Percentiles rank a stretch among this genome's conserved stretches.
phyloP scores from a whole-genome alignment of 345 rosid species.

The Cardamine occulta region DNA sequence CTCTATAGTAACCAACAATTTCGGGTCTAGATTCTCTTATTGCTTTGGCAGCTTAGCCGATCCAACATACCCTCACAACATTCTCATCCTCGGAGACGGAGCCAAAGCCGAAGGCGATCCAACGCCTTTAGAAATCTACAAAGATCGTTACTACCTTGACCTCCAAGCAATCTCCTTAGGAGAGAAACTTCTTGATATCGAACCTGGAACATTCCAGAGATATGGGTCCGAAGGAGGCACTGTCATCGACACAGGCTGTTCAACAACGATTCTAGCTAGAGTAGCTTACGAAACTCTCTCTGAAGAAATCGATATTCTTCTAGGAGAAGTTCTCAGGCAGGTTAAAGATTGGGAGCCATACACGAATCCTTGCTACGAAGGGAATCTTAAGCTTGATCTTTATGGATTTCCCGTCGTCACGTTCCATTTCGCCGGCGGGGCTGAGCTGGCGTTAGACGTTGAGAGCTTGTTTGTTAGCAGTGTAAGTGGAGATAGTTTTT shows the following conservation, averaged over 20 bases:
- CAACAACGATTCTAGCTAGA: constrained; percentile 32
- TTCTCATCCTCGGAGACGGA: constrained; percentile 34
- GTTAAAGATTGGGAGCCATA: constrained; percentile 30
- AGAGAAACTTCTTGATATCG: constrained; percentile 34
- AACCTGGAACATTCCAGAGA: constrained; percentile 35
- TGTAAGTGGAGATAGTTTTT: constrained; percentile 46
- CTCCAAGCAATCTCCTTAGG: constrained; percentile 43
- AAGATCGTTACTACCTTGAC: constrained; percentile 46
- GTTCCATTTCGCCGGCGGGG: constrained; percentile 55
- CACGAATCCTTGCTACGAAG: constrained; percentile 48
- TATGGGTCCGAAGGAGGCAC: constrained; percentile 35
- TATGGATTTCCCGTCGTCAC: constrained; percentile 54
- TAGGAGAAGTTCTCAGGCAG: constrained; percentile 26
- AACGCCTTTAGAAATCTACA: constrained; percentile 29
- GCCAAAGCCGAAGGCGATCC: constrained; percentile 34
- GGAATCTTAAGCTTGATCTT: constrained; percentile 42
- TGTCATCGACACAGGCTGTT: constrained; percentile 42
- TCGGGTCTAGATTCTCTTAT: constrained; percentile 41
- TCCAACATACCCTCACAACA: constrained; percentile 28
- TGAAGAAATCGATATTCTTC: constrained; percentile 30
- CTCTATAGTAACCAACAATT: constrained; percentile 36
- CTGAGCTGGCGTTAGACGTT: constrained; percentile 54
- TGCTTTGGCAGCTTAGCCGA: constrained; percentile 36
- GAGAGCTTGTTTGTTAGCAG: constrained; percentile 53
- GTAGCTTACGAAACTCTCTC: constrained; percentile 38